Evolutionary conservation across 2,329 filamentous ascomycete species (phyloP).

Genomic region (Trichophyton simii): DNA sequence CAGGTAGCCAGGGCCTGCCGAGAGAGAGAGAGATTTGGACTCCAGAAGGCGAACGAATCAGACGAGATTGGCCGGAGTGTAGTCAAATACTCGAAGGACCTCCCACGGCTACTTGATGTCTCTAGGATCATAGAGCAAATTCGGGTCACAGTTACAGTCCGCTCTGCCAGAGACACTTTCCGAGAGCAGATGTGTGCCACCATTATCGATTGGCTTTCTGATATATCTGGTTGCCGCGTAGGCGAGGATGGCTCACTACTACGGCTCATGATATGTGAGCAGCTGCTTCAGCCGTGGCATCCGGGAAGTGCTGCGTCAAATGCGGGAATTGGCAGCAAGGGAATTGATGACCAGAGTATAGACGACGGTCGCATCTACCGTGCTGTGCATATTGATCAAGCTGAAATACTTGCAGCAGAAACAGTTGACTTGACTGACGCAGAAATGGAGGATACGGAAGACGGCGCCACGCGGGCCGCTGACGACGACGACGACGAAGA

Average conservation of each 20-base stretch:
- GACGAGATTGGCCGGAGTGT: conserved; percentile 80
- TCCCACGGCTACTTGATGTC: conserved; percentile 61
- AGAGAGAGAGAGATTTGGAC: conserved; percentile 55
- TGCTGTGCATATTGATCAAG: conserved; percentile 19
- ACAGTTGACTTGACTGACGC: conserved; percentile 22
- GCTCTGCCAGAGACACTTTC: conserved; percentile 88
- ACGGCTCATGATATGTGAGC: conserved; percentile 73
- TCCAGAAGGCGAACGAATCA: conserved; percentile 70
- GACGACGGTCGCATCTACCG: conserved; percentile 29
- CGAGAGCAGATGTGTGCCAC: conserved; percentile 97
- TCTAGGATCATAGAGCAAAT: conserved; percentile 86
- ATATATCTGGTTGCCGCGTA: conserved; percentile 81
- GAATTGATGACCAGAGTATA: conserved; percentile 68
- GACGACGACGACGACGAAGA: conserved; percentile 25
- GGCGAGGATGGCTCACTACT: conserved; percentile 68
- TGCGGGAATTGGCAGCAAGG: conserved; percentile 60
- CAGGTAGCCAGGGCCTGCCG: conserved; percentile 84
- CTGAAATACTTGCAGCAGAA: conserved; percentile 28
- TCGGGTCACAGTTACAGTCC: conserved; percentile 87
- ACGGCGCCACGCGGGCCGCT: conserved; percentile 23
- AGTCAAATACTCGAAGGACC: conserved; percentile 60
- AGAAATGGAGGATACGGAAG: conserved; percentile 40
- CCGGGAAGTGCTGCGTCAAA: conserved; percentile 75
- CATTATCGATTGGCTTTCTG: conserved; percentile 88
- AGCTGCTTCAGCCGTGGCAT: conserved; percentile 77